Evolutionary conservation across 768 basidiomycete genomes (phyloP), one percentile per base, ranked within the genome.

Genomic region (Lactifluus echinatus): DNA sequence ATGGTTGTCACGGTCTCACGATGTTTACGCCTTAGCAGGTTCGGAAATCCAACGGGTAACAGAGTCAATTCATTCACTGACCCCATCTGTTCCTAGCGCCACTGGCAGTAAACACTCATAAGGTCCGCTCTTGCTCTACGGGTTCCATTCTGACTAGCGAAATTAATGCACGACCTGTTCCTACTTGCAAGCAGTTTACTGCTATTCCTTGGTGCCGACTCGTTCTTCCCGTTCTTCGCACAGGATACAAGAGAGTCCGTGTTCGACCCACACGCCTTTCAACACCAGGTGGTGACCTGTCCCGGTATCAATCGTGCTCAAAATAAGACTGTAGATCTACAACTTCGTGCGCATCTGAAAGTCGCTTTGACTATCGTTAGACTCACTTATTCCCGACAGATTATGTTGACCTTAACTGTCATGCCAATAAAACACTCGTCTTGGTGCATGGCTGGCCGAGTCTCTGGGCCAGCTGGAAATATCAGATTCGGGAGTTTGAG

Each of bases 401-500:
- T 15, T 89, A 87, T 66, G 76, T 82, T 26, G 78, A 88, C 44
- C 64, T 87, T 51, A 86, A 87, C 61, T 74, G 79, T 11, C 61
- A 56, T 0, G 78, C 79, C 6, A 66, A 75, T 19, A 71, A 69
- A 12, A 79, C 82, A 1, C 69, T 89, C 3, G 28, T 89, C 23
- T 76, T 89, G 75, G 81, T 89, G 0, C 87, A 89, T 63, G 87
- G 87, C 7, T 89, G 87, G 87, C 87, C 87, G 1, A 77, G 82
- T 62, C 67, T 88, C 4, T 89, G 87, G 87, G 83, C 80, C 55
- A 79, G 78, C 19, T 89, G 87, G 87, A 76, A 82, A 29, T 76
- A 76, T 34, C 87, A 89, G 64, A 87, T 89, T 14, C 70, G 79
- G 48, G 77, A 80, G 57, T 83, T 89, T 66, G 67, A 81, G 71